These are phyloP conservation scores for Moricandia moricandioides DNA, from an alignment of 345 rosid genomes.

Conservation along the genomic window DNA sequence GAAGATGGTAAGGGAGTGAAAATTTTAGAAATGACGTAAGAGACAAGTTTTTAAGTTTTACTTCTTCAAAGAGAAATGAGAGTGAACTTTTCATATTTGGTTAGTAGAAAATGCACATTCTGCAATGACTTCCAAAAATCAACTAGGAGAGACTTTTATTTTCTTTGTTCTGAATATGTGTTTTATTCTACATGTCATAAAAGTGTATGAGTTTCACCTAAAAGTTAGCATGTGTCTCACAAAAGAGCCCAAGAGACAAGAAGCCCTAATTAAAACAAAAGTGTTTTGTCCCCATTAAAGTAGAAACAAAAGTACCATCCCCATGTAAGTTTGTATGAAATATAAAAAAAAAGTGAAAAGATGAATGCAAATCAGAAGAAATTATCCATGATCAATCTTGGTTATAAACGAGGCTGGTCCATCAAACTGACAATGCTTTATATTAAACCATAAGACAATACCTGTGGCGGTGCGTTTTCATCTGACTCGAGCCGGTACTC, in stretches of 20 bases:
- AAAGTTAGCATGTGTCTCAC: slow-evolving; percentile 23
- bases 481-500: slow-evolving; percentile 91
- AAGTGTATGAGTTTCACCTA: slow-evolving; percentile 18
- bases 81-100: not conserved
- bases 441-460: slow-evolving; percentile 24
- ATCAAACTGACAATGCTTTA: not conserved
- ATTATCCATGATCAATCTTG: slow-evolving; percentile 5
- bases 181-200: slow-evolving; percentile 3
- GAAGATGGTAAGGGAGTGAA: not conserved
- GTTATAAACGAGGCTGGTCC: not conserved
- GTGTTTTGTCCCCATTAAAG: slow-evolving; percentile 26
- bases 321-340: slow-evolving; percentile 18
- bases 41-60: not conserved
- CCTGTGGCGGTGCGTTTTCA: slow-evolving; percentile 95
- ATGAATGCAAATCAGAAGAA: not conserved
- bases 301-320: slow-evolving; percentile 15
- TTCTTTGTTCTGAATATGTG: not conserved
- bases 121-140: not conserved
- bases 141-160: not conserved
- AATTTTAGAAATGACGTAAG: not conserved
- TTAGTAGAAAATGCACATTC: slow-evolving; percentile 9
- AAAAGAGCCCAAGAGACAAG: slow-evolving; percentile 7
- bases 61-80: not conserved
- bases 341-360: not conserved
- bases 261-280: slow-evolving; percentile 31